Evolutionary conservation across 2,329 filamentous ascomycete species (phyloP).

Genomic region (Arthroderma sp.): DNA sequence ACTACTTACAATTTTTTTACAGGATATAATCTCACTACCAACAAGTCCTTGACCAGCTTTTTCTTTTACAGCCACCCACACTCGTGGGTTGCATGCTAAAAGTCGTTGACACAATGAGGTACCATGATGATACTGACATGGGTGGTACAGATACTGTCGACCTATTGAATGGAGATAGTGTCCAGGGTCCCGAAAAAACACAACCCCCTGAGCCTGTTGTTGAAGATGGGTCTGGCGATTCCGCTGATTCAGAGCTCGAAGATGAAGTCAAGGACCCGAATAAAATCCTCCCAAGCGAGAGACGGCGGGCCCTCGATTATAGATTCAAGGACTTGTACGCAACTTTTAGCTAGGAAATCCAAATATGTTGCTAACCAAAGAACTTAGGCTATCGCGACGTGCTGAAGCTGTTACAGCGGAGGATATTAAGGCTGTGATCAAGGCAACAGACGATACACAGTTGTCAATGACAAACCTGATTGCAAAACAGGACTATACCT

Average conservation of each 20-base stretch:
- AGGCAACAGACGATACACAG: slow-evolving; percentile 33
- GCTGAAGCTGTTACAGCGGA: slow-evolving; percentile 33
- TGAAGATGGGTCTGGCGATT: not conserved
- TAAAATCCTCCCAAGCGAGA: slow-evolving; percentile 28
- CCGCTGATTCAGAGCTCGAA: slow-evolving; percentile 23
- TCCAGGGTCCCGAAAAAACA: not conserved
- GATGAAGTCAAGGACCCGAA: slow-evolving; percentile 12
- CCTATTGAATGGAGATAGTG: not conserved
- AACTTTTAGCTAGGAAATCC: not conserved
- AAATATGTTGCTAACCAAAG: slow-evolving; percentile 6
- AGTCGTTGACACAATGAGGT: not conserved
- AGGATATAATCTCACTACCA: not conserved
- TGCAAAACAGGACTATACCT: slow-evolving; percentile 39
- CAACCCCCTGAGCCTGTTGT: not conserved
- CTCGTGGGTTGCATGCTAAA: not conserved
- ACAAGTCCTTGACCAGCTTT: not conserved
- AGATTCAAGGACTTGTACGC: slow-evolving; percentile 40
- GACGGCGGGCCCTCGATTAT: slow-evolving; percentile 40
- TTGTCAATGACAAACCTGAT: slow-evolving; percentile 45
- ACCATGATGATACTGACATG: not conserved
- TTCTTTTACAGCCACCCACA: not conserved
- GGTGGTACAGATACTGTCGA: not conserved
- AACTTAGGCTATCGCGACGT: slow-evolving; percentile 29
- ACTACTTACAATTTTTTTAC: not conserved
- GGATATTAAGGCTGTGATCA: slow-evolving; percentile 27